Conservation (phyloP, 2,329 filamentous ascomycete species). For the Coccinonectria pachysandricola region DNA sequence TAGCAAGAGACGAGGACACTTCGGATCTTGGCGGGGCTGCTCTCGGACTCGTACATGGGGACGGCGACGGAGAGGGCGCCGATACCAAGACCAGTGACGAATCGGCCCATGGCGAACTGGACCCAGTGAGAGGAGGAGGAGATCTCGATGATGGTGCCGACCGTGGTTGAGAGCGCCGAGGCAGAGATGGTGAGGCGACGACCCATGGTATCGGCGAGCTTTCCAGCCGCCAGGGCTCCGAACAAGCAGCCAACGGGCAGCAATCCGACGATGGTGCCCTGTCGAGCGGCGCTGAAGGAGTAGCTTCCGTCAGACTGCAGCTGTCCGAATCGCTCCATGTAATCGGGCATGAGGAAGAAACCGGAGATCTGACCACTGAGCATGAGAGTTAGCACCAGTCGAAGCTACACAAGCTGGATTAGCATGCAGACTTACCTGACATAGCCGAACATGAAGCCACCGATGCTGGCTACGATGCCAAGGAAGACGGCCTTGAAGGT, state of each 20-base stretch:
- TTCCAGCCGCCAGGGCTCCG: conserved; percentile 47
- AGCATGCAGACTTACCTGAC: conserved; percentile 31
- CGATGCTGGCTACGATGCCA: conserved; percentile 41
- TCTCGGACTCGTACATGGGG: conserved; percentile 61
- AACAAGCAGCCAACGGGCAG: conserved; percentile 49
- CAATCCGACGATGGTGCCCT: conserved; percentile 53
- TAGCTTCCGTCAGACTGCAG: conserved; percentile 26
- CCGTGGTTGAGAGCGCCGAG: conserved; percentile 51
- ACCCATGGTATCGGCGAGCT: conserved; percentile 51
- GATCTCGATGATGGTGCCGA: conserved; percentile 56
- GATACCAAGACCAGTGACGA: conserved; percentile 57
- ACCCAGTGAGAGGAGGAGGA: conserved; percentile 46
- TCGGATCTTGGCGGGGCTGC: conserved; percentile 52
- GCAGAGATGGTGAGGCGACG: conserved; percentile 52
- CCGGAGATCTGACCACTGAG: conserved; percentile 50
- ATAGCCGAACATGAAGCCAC: conserved; percentile 50
- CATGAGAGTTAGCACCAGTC: no score
- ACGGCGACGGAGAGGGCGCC: conserved; percentile 54
- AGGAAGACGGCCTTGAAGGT: conserved; percentile 36
- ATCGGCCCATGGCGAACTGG: conserved; percentile 54
- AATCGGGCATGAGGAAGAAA: conserved; percentile 52
- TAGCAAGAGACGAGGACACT: conserved; percentile 54
- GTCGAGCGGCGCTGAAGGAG: conserved; percentile 46
- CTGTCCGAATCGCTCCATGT: conserved; percentile 41
- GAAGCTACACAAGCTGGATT: no score